phyloP scores from a whole-genome alignment of 2,329 filamentous ascomycete genomes.

The Ascochyta rabiei region DNA sequence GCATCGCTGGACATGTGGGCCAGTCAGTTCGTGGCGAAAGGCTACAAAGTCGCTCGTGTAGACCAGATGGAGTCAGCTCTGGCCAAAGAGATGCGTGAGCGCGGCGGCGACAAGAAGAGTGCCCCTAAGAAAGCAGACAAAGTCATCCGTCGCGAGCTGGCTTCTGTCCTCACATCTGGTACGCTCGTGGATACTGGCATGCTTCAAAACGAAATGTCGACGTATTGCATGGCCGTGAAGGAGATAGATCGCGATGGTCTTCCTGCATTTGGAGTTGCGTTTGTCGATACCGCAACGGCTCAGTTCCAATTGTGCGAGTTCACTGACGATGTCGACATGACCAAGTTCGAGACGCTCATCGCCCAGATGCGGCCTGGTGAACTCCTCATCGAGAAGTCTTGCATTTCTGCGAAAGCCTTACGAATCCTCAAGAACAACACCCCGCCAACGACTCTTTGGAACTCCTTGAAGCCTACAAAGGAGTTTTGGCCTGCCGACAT shows the following conservation, averaged over 20 bases:
- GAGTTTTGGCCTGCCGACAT: conserved; percentile 92
- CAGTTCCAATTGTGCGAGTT: conserved; percentile 95
- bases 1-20: conserved; percentile 96
- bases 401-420: conserved; percentile 83
- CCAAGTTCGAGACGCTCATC: conserved; percentile 95
- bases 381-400: conserved; percentile 82
- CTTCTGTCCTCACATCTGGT: conserved; percentile 87
- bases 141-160: conserved; percentile 87
- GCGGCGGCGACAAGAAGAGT: conserved; percentile 66
- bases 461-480: conserved; percentile 80
- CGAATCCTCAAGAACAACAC: conserved; percentile 97
- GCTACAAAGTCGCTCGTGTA: conserved; percentile 94
- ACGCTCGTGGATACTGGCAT: conserved; percentile 95
- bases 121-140: conserved; percentile 71
- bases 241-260: conserved; percentile 68
- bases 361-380: conserved; percentile 91
- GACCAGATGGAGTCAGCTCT: conserved; percentile 96
- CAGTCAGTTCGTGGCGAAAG: conserved; percentile 97
- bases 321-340: conserved; percentile 88
- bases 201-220: conserved; percentile 97
- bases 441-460: conserved; percentile 91
- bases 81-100: conserved; percentile 98
- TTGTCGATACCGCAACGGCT: conserved; percentile 93
- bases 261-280: conserved; percentile 88
- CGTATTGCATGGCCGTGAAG: conserved; percentile 95